These are phyloP conservation scores for Polymyxa betae DNA, from an alignment of 208 protist genomes.

Conservation along the genomic window DNA sequence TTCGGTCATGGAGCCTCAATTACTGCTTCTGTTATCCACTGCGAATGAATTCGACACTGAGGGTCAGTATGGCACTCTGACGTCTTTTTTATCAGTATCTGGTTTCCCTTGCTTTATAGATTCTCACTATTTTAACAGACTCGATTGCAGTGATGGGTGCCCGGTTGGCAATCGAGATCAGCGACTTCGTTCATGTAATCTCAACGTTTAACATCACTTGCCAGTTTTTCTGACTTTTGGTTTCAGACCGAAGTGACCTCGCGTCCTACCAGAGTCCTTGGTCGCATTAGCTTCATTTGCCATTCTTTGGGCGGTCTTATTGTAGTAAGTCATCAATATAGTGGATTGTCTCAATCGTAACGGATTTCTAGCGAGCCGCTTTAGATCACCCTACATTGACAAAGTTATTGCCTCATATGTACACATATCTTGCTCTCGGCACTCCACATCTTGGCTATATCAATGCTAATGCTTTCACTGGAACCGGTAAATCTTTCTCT, in stretches of 20 bases:
- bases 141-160: constrained; percentile 27
- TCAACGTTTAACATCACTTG: not conserved
- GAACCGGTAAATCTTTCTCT: not conserved
- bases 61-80: no score
- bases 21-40: not conserved
- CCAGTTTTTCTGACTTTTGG: not conserved
- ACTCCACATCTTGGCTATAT: constrained; percentile 10
- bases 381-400: not conserved
- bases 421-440: constrained; percentile 22
- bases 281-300: not conserved
- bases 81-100: no score
- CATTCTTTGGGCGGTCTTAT: constrained; percentile 44
- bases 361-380: no score
- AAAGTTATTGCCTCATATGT: not conserved
- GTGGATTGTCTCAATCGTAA: no score
- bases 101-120: no score
- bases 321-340: no score
- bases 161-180: not conserved
- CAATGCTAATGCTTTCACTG: no score
- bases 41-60: constrained; percentile 22
- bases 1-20: not conserved
- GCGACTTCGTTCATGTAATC: constrained; percentile 12
- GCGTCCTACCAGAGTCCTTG: not conserved
- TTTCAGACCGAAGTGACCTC: not conserved
- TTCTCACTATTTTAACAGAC: no score